Conservation (phyloP, 1,139 yeast genomes). For the Pichia sorboxylosa region DNA sequence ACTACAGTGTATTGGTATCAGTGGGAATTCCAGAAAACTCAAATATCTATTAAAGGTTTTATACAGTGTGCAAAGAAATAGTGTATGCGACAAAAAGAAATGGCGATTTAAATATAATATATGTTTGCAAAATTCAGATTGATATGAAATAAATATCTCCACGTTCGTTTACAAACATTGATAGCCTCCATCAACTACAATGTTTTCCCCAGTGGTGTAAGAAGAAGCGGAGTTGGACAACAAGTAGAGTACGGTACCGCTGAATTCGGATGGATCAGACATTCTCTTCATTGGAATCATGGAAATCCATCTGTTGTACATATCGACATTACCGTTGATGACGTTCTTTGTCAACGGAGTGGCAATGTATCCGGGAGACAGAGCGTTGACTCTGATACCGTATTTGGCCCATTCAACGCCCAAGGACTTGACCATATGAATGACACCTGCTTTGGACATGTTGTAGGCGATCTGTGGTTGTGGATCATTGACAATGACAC, state of each 20-base stretch:
- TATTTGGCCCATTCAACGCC: slow-evolving; percentile 81
- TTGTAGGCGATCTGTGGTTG: slow-evolving; percentile 80
- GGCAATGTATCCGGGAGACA: slow-evolving; percentile 72
- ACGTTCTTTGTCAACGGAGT: slow-evolving; percentile 56
- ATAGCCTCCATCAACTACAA: slow-evolving; percentile 84
- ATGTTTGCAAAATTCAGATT: too few species aligned
- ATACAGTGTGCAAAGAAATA: too few species aligned
- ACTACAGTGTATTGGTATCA: too few species aligned
- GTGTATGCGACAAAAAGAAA: too few species aligned
- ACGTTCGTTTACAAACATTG: slow-evolving; percentile 33
- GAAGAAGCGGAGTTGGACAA: slow-evolving; percentile 65
- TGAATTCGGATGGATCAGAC: slow-evolving; percentile 71
- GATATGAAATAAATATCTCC: neutral
- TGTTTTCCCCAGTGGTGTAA: slow-evolving; percentile 74
- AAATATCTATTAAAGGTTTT: too few species aligned
- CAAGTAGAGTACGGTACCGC: slow-evolving; percentile 70
- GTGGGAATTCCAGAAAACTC: too few species aligned
- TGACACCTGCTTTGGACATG: slow-evolving; percentile 78
- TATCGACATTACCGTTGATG: slow-evolving; percentile 37
- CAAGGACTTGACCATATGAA: slow-evolving; percentile 63
- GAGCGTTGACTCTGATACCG: slow-evolving; percentile 64
- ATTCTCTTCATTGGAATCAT: slow-evolving; percentile 69
- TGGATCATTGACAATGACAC: slow-evolving; percentile 70
- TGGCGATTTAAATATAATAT: too few species aligned
- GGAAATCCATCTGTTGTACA: slow-evolving; percentile 48